Percentiles rank a stretch among this genome's conserved stretches.
These are phyloP conservation scores for Casaregolazyma lundiana DNA, from an alignment of 1,139 yeast species.

Conservation along the genomic window DNA sequence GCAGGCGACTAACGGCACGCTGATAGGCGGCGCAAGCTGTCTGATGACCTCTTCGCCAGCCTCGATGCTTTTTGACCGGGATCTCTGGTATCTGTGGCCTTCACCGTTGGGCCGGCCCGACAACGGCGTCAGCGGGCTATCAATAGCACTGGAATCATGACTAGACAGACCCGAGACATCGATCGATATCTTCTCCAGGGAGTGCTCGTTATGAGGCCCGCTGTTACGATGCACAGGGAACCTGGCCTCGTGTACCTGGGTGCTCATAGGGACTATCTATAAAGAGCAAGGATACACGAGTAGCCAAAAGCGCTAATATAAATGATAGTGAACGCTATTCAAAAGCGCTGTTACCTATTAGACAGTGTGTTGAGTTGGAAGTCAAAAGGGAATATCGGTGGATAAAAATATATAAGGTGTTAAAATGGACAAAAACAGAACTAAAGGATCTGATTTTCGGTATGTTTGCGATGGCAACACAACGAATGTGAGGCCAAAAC, in stretches of 20 bases:
- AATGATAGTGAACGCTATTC: no score
- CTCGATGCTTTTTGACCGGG: slow-evolving; percentile 21
- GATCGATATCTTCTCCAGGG: not conserved
- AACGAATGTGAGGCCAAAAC: no score
- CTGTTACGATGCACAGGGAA: slow-evolving; percentile 6
- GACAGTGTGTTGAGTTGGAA: no score
- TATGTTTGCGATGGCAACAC: no score
- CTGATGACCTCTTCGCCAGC: slow-evolving; percentile 31
- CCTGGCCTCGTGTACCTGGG: not conserved
- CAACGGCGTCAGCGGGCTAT: not conserved
- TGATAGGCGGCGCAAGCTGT: slow-evolving; percentile 35
- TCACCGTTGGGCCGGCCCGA: not conserved
- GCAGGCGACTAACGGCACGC: slow-evolving; percentile 39
- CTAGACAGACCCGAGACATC: not conserved
- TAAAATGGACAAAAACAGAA: no score
- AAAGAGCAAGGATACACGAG: no score
- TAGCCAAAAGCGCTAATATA: no score
- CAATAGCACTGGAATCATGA: not conserved
- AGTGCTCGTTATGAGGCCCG: slow-evolving; percentile 3
- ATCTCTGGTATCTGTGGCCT: slow-evolving; percentile 6
- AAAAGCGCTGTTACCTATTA: no score
- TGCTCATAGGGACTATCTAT: not conserved
- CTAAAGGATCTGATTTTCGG: no score
- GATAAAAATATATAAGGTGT: no score
- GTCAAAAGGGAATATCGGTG: no score